phyloP scores from a whole-genome alignment of 352 stramenopile genomes.

The Paralagenidium karlingii region DNA sequence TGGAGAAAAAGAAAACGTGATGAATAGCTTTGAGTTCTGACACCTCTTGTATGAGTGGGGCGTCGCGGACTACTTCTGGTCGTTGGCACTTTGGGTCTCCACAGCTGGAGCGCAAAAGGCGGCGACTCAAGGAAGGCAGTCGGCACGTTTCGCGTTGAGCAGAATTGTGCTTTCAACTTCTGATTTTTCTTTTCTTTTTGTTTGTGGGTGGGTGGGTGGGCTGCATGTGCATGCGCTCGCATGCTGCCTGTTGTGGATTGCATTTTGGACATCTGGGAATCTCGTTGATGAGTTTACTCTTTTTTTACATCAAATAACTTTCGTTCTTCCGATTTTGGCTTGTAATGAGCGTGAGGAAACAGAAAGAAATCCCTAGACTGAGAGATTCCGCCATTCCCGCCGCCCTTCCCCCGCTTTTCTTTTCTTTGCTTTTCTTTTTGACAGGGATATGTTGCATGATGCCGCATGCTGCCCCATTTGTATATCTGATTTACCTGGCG shows the following conservation, averaged over 20 bases:
- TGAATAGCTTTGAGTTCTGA: conserved; percentile 86
- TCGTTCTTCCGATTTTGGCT: conserved; percentile 3
- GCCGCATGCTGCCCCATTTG: neutral
- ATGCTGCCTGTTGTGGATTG: neutral
- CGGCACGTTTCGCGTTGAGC: neutral
- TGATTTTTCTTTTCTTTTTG: too few species aligned
- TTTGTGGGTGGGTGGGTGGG: too few species aligned
- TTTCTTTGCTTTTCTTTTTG: neutral
- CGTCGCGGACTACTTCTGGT: neutral
- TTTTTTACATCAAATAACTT: conserved; percentile 2
- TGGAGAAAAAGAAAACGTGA: conserved; percentile 35
- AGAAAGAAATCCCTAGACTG: neutral
- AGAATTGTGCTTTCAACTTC: conserved; percentile 1
- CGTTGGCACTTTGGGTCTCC: neutral
- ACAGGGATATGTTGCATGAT: neutral
- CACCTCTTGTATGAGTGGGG: conserved; percentile 83
- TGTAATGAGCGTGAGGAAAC: neutral
- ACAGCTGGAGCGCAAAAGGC: neutral
- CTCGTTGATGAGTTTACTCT: neutral
- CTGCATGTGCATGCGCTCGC: too few species aligned
- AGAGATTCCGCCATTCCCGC: neutral
- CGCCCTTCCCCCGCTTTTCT: neutral
- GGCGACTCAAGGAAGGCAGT: neutral
- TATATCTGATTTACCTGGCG: too few species aligned
- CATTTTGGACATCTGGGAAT: neutral